A percentile compares a stretch with the other conserved stretches of the same genome.
These are phyloP conservation scores for Martiniozyma abietophila DNA, from an alignment of 805 yeast genomes.

Conservation along the genomic window DNA sequence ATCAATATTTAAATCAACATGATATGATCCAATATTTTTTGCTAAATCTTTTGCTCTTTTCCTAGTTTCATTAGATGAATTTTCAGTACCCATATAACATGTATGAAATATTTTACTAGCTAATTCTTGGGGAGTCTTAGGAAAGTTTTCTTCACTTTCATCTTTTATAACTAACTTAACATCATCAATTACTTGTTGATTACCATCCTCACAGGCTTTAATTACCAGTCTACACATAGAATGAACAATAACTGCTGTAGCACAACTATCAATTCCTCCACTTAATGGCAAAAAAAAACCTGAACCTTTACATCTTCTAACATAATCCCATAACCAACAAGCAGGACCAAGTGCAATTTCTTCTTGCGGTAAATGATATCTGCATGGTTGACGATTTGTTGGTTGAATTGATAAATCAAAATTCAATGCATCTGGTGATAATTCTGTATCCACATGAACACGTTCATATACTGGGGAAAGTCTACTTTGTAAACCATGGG, in stretches of 20 bases:
- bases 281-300: constrained; percentile 91
- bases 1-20: constrained; percentile 90
- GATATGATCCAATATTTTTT: constrained; percentile 72
- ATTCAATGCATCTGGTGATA: constrained; percentile 49
- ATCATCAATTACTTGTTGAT: constrained; percentile 68
- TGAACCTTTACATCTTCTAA: constrained; percentile 81
- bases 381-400: constrained; percentile 38
- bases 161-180: constrained; percentile 58
- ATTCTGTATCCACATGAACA: constrained; percentile 52
- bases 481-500: constrained; percentile 67
- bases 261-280: constrained; percentile 98
- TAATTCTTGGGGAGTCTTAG: constrained; percentile 65
- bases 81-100: constrained; percentile 91
- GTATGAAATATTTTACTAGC: constrained; percentile 76
- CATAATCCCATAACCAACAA: constrained; percentile 98
- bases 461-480: constrained; percentile 38
- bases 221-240: constrained; percentile 89
- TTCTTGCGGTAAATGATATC: constrained; percentile 80
- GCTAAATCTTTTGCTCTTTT: constrained; percentile 73
- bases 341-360: constrained; percentile 98
- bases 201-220: constrained; percentile 56
- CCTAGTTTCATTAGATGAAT: constrained; percentile 85
- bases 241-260: constrained; percentile 89
- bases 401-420: constrained; percentile 61
- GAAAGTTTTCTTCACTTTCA: constrained; percentile 33